These are phyloP conservation scores for Linum tenue DNA, from an alignment of 345 rosid genomes.

Conservation along the genomic window DNA sequence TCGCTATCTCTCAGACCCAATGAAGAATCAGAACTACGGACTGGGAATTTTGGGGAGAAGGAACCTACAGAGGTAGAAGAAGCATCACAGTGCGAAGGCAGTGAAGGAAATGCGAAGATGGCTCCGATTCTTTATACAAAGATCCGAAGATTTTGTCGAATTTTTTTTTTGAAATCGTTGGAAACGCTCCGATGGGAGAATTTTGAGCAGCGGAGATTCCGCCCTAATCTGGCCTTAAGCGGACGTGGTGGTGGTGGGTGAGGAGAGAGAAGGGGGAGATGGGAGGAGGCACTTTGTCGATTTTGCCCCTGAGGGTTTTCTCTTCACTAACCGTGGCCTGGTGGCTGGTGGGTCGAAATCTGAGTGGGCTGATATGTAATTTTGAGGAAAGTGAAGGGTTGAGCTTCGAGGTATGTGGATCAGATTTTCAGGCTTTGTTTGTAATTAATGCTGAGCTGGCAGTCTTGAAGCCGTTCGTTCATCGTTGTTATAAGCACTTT, in stretches of 20 bases:
- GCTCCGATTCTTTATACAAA: neutral
- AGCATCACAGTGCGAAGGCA: neutral
- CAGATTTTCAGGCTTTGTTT: neutral
- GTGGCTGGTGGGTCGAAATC: neutral
- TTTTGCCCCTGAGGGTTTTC: neutral
- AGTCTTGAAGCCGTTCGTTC: neutral
- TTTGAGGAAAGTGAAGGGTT: neutral
- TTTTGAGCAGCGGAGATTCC: slow-evolving; percentile 17
- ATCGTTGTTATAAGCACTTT: no score
- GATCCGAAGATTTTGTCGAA: neutral
- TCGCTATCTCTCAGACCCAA: neutral
- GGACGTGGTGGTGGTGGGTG: neutral
- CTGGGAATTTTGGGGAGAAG: neutral
- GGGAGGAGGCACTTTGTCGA: slow-evolving; percentile 3
- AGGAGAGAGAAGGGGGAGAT: slow-evolving; percentile 7
- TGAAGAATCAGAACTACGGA: neutral
- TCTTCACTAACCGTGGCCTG: no score
- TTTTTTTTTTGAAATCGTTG: neutral
- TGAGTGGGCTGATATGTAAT: neutral
- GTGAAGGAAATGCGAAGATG: neutral
- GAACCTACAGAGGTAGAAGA: neutral
- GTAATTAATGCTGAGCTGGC: neutral
- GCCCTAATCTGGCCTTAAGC: slow-evolving; percentile 1
- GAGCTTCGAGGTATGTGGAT: neutral
- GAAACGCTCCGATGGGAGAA: neutral